Percentiles rank a stretch among this genome's conserved stretches.
phyloP scores from a whole-genome alignment of 345 rosid genomes.

The Fremontodendron californicum region DNA sequence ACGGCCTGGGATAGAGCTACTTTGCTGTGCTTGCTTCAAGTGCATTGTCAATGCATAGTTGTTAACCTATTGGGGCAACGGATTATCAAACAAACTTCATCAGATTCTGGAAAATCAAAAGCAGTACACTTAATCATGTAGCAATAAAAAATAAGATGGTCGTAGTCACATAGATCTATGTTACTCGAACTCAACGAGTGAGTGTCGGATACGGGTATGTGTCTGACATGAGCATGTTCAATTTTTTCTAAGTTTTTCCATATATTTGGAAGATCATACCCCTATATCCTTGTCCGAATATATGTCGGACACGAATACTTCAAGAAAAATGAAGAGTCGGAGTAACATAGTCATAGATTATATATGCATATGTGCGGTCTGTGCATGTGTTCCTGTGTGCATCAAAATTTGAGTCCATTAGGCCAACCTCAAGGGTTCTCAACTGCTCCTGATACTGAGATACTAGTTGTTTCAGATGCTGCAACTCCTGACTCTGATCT shows the following conservation, averaged over 20 bases:
- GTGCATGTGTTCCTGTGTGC: not conserved
- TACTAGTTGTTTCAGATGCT: slow-evolving; percentile 9
- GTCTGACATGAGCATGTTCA: no score
- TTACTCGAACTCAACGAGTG: no score
- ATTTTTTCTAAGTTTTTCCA: no score
- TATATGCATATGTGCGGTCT: not conserved
- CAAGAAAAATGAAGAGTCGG: no score
- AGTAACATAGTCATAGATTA: no score
- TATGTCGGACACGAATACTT: no score
- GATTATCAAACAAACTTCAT: not conserved
- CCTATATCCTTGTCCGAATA: no score
- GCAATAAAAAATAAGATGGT: not conserved
- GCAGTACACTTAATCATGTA: not conserved
- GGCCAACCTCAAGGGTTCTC: slow-evolving; percentile 13
- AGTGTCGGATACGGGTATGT: no score
- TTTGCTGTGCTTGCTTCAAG: slow-evolving; percentile 17
- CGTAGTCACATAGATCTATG: not conserved
- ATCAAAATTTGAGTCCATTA: not conserved
- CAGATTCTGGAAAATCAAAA: not conserved
- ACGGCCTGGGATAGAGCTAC: slow-evolving; percentile 7
- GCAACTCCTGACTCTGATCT: not conserved
- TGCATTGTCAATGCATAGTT: slow-evolving; percentile 18
- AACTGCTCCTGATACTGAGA: no score
- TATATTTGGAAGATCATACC: no score
- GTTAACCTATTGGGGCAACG: not conserved